Percentiles rank a stretch among this genome's conserved stretches.
Evolutionary conservation across 2,329 filamentous ascomycete genomes (phyloP).

Genomic region (Colletotrichum sp.): DNA sequence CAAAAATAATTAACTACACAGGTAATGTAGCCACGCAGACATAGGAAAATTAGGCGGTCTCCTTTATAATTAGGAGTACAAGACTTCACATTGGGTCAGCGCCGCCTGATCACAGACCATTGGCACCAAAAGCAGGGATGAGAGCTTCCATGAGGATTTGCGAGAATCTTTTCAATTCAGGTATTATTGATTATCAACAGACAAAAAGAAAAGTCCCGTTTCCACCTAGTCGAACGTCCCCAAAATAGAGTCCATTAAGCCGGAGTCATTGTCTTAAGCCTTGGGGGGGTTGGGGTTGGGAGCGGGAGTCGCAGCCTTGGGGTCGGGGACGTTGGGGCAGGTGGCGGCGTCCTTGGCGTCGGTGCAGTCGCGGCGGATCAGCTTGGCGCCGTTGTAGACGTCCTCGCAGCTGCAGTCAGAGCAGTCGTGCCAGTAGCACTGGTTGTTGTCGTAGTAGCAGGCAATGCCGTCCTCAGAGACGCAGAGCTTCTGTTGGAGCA

Average conservation of each 20-base stretch:
- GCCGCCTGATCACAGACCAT: rapidly evolving
- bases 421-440: neutral
- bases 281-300: neutral
- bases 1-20: too few relatives aligned
- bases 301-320: neutral
- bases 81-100: neutral
- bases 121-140: neutral
- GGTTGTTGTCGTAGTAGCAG: neutral
- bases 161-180: neutral
- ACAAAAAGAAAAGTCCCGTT: neutral
- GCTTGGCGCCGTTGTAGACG: neutral
- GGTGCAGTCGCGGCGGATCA: neutral
- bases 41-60: too few relatives aligned
- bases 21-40: too few relatives aligned
- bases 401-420: neutral
- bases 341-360: neutral
- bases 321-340: neutral
- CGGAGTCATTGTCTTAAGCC: neutral
- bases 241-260: neutral
- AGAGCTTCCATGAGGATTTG: neutral
- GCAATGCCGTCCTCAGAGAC: neutral
- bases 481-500: neutral
- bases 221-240: neutral
- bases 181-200: neutral
- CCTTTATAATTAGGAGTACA: neutral